phyloP scores from a whole-genome alignment of 1,284 basidiomycete species.

The Boletus smithii region DNA sequence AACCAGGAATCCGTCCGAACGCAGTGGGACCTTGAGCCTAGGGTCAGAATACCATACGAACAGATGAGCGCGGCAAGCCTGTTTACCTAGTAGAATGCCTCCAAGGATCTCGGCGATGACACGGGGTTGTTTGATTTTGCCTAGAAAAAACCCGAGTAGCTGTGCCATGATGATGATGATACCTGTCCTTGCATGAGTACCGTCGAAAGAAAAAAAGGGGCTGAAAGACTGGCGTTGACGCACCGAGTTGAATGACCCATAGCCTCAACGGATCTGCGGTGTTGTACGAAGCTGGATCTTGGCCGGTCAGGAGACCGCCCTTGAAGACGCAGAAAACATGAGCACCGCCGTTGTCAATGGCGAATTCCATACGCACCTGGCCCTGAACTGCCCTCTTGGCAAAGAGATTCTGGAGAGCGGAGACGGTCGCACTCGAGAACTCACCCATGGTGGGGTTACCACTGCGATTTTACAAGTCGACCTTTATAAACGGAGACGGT shows the following conservation, averaged over 20 bases:
- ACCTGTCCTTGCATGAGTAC: constrained; percentile 15
- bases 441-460: constrained; percentile 31
- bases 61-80: no score
- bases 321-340: constrained; percentile 24
- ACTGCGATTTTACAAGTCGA: neutral
- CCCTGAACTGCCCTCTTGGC: constrained; percentile 38
- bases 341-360: neutral
- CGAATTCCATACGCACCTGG: constrained; percentile 34
- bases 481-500: constrained; percentile 2
- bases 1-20: constrained; percentile 72
- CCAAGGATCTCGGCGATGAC: constrained; percentile 87
- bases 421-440: constrained; percentile 40
- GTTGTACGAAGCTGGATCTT: constrained; percentile 69
- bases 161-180: constrained; percentile 73
- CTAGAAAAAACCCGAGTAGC: constrained; percentile 65
- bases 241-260: constrained; percentile 88
- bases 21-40: constrained; percentile 63
- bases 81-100: constrained; percentile 78
- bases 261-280: constrained; percentile 72
- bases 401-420: constrained; percentile 32
- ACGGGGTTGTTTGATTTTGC: constrained; percentile 79
- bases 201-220: neutral
- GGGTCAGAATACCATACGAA: neutral
- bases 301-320: constrained; percentile 71
- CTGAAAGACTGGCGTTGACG: constrained; percentile 23